Conservation (phyloP, 805 yeast species). For the Myxozyma vanderwaltii region DNA sequence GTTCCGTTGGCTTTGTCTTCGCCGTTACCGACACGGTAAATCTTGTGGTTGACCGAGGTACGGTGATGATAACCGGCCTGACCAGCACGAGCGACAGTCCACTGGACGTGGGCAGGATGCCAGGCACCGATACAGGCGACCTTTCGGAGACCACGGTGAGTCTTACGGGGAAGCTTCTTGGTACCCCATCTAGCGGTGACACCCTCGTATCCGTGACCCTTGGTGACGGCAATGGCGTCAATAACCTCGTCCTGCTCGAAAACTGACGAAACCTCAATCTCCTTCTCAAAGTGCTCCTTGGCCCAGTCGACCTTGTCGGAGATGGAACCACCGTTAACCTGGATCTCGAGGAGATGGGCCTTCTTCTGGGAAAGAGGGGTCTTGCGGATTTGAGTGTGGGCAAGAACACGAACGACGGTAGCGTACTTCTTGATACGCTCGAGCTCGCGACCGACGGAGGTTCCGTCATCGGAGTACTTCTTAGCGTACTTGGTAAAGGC, state of each 20-base stretch:
- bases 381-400: conserved; percentile 99
- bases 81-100: conserved; percentile 99
- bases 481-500: conserved; percentile 99
- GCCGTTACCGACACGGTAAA: conserved; percentile 98
- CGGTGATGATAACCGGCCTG: conserved; percentile 99
- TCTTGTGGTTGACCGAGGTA: conserved; percentile 99
- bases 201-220: conserved; percentile 99
- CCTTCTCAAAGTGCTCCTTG: conserved; percentile 98
- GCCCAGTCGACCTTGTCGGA: conserved; percentile 99
- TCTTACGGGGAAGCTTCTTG: conserved; percentile 99
- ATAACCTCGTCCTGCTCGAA: conserved; percentile 98
- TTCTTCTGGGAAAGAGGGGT: conserved; percentile 99
- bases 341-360: conserved; percentile 99
- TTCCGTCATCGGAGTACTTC: conserved; percentile 80
- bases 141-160: conserved; percentile 99
- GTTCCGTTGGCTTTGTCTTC: conserved; percentile 93
- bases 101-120: conserved; percentile 99
- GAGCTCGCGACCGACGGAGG: conserved; percentile 89
- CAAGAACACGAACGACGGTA: conserved; percentile 97
- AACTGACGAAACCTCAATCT: conserved; percentile 92
- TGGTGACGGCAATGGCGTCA: conserved; percentile 98
- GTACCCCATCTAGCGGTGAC: conserved; percentile 99
- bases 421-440: conserved; percentile 99
- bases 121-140: conserved; percentile 99
- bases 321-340: conserved; percentile 98